Evolutionary conservation across 2,329 filamentous ascomycete genomes (phyloP), one percentile per base, ranked within the genome.

Genomic region (Penicillium janthinellum): DNA sequence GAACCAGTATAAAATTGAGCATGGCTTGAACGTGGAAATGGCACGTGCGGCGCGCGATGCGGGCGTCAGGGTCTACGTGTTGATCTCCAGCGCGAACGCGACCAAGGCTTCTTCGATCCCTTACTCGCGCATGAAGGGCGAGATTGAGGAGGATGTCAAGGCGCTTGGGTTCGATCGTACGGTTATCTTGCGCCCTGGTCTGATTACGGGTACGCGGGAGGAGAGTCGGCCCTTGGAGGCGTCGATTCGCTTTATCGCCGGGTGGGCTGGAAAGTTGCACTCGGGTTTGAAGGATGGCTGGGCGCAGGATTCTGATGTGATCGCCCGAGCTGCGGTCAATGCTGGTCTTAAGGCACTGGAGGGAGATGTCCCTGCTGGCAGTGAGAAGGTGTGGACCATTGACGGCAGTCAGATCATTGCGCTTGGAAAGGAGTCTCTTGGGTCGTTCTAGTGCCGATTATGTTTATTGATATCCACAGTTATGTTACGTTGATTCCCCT

Each of bases 1-100:
- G 31, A 87, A 88, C 62, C 94, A 97, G 78, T 90, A 91, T 79
- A 90, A 90, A 72, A 90, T 97, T 64, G 94, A 97, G 78, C 86
- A 92, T 72, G 92, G 95, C 71, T 82, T 96, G 47, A 96, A 96
- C 76, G 76, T 96, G 51, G 88, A 89, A 64, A 82, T 96, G 25
- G 92, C 91, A 3, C 83, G 84, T 61, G 87, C 89, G 0, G 91
- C 93, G 45, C 91, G 89, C 71, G 84, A 83, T 4, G 86, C 88
- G 0, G 91, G 91, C 38, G 84, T 86, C 11, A 86, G 86, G 65
- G 89, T 88, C 1, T 96, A 90, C 71, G 88, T 97, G 22, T 87
- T 96, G 64, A 83, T 96, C 57, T 92, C 89, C 0, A 82, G 83
- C 22, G 78, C 69, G 0, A 77, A 75, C 53, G 81, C 79, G n/a